These are phyloP conservation scores for Lantana camara DNA, from an alignment of 257 asterid genomes.

Conservation along the genomic window DNA sequence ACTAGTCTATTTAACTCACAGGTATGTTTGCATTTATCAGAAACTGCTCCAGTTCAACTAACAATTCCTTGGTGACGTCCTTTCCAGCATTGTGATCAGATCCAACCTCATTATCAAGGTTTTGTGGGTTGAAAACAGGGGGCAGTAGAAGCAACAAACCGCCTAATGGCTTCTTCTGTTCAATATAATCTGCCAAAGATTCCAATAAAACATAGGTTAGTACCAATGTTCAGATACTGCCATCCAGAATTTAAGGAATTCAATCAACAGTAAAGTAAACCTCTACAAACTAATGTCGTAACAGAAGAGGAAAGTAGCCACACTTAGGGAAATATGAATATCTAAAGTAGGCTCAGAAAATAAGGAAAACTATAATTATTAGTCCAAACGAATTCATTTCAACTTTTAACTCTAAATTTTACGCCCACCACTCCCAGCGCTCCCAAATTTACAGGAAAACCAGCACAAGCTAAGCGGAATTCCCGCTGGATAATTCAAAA, in stretches of 20 bases:
- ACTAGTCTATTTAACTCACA: constrained; percentile 53
- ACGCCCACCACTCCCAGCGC: constrained; percentile 3
- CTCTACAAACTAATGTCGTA: not conserved
- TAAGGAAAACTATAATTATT: not conserved
- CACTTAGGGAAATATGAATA: not conserved
- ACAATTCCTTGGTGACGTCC: constrained; percentile 43
- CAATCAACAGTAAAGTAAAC: constrained; percentile 20
- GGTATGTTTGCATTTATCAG: constrained; percentile 77
- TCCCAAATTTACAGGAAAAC: constrained; percentile 24
- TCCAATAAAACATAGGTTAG: constrained; percentile 18
- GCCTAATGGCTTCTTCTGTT: constrained; percentile 75
- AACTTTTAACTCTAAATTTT: not conserved
- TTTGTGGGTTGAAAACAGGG: constrained; percentile 58
- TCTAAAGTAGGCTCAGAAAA: not conserved
- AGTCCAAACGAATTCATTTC: constrained; percentile 9
- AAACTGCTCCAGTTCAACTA: constrained; percentile 68
- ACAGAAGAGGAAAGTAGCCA: not conserved
- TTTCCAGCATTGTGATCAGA: constrained; percentile 38
- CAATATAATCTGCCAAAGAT: constrained; percentile 77
- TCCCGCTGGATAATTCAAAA: constrained; percentile 29
- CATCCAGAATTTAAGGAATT: constrained; percentile 16
- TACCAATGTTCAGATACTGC: constrained; percentile 13
- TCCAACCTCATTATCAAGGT: constrained; percentile 42
- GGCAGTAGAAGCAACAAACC: constrained; percentile 88
- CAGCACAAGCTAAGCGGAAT: constrained; percentile 16